These are phyloP conservation scores for Phytophthora constricta DNA, from an alignment of 352 stramenopile species.

Conservation along the genomic window DNA sequence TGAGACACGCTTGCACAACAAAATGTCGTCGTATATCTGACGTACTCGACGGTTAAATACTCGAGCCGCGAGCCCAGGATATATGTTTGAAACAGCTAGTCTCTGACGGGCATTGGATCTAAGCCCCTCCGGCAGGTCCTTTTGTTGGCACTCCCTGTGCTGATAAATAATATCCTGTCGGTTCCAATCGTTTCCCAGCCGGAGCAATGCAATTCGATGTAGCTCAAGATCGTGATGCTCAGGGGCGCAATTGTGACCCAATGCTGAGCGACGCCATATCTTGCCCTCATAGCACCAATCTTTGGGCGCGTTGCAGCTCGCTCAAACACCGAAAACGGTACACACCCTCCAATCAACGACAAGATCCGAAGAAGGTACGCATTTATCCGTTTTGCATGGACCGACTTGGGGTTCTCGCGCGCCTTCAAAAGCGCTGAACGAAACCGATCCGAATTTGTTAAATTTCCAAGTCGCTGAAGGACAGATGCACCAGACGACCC, in stretches of 20 bases:
- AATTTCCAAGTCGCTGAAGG: neutral
- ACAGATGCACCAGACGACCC: neutral
- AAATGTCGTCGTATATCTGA: neutral
- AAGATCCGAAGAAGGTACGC: constrained; percentile 2
- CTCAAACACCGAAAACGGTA: constrained; percentile 9
- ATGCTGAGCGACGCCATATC: constrained; percentile 1
- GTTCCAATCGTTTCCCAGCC: neutral
- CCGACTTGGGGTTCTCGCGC: neutral
- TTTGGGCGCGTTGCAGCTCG: neutral
- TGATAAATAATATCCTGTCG: constrained; percentile 4
- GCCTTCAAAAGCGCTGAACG: neutral
- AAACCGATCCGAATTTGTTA: constrained; percentile 5
- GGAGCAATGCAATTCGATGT: constrained; percentile 1
- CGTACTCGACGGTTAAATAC: neutral
- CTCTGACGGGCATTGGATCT: neutral
- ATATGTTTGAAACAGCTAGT: constrained; percentile 3
- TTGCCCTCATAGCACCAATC: neutral
- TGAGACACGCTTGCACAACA: neutral
- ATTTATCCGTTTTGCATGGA: constrained; percentile 4
- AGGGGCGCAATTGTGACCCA: constrained; percentile 5
- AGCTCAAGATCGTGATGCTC: constrained; percentile 15
- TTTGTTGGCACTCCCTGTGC: neutral
- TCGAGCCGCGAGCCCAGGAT: neutral
- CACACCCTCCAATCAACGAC: constrained; percentile 1
- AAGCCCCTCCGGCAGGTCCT: constrained; percentile 11